Conservation (phyloP, 768 basidiomycete species). For the Termitomyces sp. region DNA sequence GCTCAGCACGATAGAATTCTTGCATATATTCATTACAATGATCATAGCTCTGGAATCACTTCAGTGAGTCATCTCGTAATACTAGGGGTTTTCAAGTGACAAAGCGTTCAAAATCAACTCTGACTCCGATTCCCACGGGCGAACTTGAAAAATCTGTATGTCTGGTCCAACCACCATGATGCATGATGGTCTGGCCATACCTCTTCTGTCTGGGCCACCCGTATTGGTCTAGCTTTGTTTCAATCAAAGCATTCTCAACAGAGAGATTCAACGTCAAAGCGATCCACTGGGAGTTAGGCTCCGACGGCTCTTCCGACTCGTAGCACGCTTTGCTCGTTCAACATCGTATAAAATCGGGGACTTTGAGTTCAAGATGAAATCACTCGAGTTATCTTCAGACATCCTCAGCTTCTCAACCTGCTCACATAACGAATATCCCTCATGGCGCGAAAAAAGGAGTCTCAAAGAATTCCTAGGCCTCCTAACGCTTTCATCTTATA, state of each 20-base stretch:
- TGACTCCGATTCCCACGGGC: too few relatives aligned
- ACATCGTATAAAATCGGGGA: background rate
- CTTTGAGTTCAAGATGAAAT: background rate
- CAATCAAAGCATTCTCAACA: background rate
- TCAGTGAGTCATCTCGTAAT: too few relatives aligned
- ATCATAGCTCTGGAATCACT: too few relatives aligned
- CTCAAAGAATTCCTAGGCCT: background rate
- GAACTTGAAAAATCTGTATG: too few relatives aligned
- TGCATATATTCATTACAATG: too few relatives aligned
- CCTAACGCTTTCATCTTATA: conserved; percentile 4
- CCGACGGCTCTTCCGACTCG: background rate
- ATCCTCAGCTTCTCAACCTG: background rate
- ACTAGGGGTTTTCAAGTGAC: too few relatives aligned
- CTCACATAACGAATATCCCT: background rate
- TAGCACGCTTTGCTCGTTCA: background rate
- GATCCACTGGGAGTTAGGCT: background rate
- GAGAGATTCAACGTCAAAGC: background rate
- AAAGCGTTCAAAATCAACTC: too few relatives aligned
- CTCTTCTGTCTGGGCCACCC: background rate
- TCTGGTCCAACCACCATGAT: background rate
- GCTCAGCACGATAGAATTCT: too few relatives aligned
- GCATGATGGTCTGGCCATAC: background rate
- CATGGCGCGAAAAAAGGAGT: background rate
- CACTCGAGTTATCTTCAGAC: background rate
- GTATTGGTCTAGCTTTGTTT: background rate